Base-by-base conservation (phyloP, 169 alveolate genomes). In the Toxoplasma gondii region DNA sequence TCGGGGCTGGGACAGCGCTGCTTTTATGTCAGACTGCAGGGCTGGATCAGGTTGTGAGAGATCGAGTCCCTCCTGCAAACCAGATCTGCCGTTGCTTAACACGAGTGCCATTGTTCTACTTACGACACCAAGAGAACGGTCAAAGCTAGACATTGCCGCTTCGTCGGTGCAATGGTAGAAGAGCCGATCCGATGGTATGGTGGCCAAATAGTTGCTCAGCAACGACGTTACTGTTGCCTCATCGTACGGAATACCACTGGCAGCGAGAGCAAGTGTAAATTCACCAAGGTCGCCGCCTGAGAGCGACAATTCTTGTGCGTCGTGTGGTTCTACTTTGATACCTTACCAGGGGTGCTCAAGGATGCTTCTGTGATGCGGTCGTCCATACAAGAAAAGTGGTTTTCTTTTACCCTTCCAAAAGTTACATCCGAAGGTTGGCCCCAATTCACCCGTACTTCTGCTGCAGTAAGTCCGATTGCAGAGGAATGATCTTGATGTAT, bases 131-230 rank as follows among this genome's bases (percentile, higher is more conserved):
- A 92, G 58, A 69, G 88, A 92, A n/a, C 88, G 38, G 45, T 92
- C 94, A 41, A 92, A 81, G 92, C 69, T 88, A 0, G 88, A 80
- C 54, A 92, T 78, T 9, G 94, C 94, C 41, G 49, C 94, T 70
- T 92, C 94, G 36, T 92, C 94, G 7, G 94, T 92, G 92, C 94
- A 92, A 70, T 92, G 94, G n/a, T 82, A 83, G 34, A 92, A 92
- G 31, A 81, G 88, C 43, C 94, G 45, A 24, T 78, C 29, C 39
- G 45, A 49, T 5, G 94, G 92, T 1, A 64, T 19, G 53, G 88
- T 34, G 22, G 94, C 94, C 74, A 92, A 41, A 36, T 92, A 58
- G 38, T 88, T 88, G 64, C 88, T 92, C 81, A 92, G 74, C 17
- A 92, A 53, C 41, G 82, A 49, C 58, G 88, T 49, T 0, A 54